Conservation (phyloP, 2,329 filamentous ascomycete species). For the Sporothrix inflata region DNA sequence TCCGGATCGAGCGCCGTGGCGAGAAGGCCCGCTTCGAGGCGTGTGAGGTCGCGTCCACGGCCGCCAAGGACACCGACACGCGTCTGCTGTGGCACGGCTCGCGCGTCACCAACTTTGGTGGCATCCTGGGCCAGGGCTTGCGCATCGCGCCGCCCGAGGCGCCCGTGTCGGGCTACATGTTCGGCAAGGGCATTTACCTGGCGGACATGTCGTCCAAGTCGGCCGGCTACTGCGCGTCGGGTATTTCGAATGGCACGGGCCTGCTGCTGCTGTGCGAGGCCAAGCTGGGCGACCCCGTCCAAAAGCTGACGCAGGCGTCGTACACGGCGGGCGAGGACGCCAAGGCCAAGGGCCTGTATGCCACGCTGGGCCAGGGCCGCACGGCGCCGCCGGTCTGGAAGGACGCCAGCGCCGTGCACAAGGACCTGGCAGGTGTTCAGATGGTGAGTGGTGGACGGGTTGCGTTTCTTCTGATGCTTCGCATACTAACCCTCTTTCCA, state of each 20-base stretch:
- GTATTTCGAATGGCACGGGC: conserved; percentile 67
- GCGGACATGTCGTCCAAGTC: conserved; percentile 85
- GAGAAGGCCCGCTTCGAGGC: conserved; percentile 70
- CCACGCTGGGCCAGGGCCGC: conserved; percentile 71
- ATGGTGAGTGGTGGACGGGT: conserved; percentile 59
- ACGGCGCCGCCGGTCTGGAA: conserved; percentile 72
- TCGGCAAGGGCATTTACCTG: conserved; percentile 86
- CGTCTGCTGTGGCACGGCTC: conserved; percentile 88
- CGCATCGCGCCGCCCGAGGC: conserved; percentile 88
- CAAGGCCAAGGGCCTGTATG: conserved; percentile 60
- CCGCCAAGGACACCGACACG: conserved; percentile 57
- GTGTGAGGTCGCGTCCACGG: conserved; percentile 54
- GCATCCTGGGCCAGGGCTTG: conserved; percentile 80
- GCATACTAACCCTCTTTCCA: conserved; percentile 15
- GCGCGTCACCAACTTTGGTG: conserved; percentile 80
- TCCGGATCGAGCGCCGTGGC: conserved; percentile 76
- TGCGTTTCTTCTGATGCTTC: not conserved
- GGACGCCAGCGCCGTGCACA: conserved; percentile 69
- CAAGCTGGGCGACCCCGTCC: conserved; percentile 76
- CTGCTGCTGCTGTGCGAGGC: conserved; percentile 83
- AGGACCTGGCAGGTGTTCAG: conserved; percentile 65
- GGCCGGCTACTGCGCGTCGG: conserved; percentile 71
- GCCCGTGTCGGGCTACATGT: conserved; percentile 81
- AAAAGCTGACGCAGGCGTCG: conserved; percentile 60
- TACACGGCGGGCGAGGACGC: conserved; percentile 68